Percentiles rank a stretch among this genome's conserved stretches.
Conservation (phyloP, 768 basidiomycete species). For the Tylopilus felleus region DNA sequence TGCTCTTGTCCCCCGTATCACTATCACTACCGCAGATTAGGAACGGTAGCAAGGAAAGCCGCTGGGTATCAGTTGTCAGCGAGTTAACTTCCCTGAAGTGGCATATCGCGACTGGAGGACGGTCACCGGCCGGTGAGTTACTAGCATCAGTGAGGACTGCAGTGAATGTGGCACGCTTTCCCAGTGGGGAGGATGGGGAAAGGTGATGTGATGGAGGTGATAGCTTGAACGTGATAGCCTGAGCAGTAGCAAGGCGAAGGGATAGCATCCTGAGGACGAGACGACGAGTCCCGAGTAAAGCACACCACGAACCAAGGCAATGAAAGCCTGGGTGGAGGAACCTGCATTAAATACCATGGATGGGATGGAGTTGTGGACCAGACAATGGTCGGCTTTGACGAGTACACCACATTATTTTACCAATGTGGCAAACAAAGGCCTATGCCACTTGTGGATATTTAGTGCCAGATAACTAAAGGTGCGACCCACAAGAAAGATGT, state of each 20-base stretch:
- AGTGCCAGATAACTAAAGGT: neutral
- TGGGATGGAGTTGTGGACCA: slow-evolving; percentile 7
- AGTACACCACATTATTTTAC: slow-evolving; percentile 1
- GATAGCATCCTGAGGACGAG: slow-evolving; percentile 11
- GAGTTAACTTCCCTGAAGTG: neutral
- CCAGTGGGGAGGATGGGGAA: neutral
- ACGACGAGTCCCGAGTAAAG: neutral
- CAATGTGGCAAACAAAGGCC: slow-evolving; percentile 8
- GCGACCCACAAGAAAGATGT: neutral
- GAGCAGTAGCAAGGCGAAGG: slow-evolving; percentile 1
- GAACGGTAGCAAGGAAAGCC: neutral
- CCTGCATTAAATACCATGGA: slow-evolving; percentile 18
- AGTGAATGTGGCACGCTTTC: slow-evolving; percentile 5
- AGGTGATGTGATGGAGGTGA: neutral
- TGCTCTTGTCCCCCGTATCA: neutral
- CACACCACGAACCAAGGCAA: neutral
- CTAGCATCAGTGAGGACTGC: neutral
- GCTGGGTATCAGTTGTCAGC: neutral
- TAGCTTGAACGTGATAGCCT: slow-evolving; percentile 4
- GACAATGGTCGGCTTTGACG: slow-evolving; percentile 14
- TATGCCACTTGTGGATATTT: slow-evolving; percentile 4
- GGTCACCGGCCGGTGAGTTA: neutral
- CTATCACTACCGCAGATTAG: neutral
- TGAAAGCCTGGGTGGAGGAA: neutral
- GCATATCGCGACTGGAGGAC: neutral